These are phyloP conservation scores for Raffaelea ambrosiae DNA, from an alignment of 2,329 filamentous ascomycete species.

Conservation along the genomic window DNA sequence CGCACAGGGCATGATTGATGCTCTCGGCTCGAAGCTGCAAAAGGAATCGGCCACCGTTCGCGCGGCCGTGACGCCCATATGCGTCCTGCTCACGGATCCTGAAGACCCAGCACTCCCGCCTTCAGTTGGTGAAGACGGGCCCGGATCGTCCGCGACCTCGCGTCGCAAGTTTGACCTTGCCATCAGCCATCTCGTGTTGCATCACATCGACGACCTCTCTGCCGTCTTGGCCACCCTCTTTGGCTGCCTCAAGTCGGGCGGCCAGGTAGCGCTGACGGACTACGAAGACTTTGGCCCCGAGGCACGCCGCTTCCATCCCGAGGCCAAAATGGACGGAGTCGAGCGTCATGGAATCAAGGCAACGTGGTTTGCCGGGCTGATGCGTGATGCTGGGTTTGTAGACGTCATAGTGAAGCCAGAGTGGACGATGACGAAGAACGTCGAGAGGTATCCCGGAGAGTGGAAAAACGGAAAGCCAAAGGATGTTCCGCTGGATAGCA, in stretches of 20 bases:
- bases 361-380: conserved; percentile 29
- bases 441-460: conserved; percentile 36
- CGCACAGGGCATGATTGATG: conserved; percentile 45
- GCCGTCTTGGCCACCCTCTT: conserved; percentile 34
- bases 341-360: conserved; percentile 43
- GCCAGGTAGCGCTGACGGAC: conserved; percentile 43
- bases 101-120: conserved; percentile 33
- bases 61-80: conserved; percentile 31
- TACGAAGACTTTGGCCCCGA: conserved; percentile 48
- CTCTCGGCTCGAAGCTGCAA: conserved; percentile 34
- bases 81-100: conserved; percentile 37
- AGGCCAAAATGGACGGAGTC: conserved; percentile 42
- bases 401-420: conserved; percentile 37
- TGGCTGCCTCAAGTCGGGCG: conserved; percentile 37
- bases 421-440: conserved; percentile 40
- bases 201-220: conserved; percentile 41
- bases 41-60: conserved; percentile 26
- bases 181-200: conserved; percentile 44
- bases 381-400: conserved; percentile 38
- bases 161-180: conserved; percentile 40
- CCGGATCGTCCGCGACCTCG: background rate
- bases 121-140: conserved; percentile 11
- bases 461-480: conserved; percentile 25
- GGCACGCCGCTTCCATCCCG: conserved; percentile 42
- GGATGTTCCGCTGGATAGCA: conserved; percentile 15